phyloP scores from a whole-genome alignment of 2,329 filamentous ascomycete genomes.

The Coleophoma cylindrospora region DNA sequence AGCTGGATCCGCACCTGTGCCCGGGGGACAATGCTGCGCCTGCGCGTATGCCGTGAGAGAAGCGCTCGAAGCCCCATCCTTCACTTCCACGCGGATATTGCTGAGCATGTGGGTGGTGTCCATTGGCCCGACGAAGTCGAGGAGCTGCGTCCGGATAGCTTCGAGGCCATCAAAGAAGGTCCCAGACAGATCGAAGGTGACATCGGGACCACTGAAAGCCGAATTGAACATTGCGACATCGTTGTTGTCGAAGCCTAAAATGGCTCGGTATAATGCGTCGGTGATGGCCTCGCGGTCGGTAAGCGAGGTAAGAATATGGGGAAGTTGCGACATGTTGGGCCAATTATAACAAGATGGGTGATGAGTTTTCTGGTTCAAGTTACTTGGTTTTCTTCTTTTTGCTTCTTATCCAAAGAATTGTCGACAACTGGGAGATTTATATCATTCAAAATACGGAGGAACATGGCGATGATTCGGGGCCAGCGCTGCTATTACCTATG shows the following conservation, averaged over 20 bases:
- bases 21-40: conserved; percentile 23
- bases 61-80: conserved; percentile 21
- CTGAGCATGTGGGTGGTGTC: conserved; percentile 27
- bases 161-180: conserved; percentile 4
- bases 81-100: conserved; percentile 23
- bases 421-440: too few relatives aligned
- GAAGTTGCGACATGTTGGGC: background rate
- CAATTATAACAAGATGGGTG: too few relatives aligned
- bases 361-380: too few relatives aligned
- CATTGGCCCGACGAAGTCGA: conserved; percentile 14
- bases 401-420: too few relatives aligned
- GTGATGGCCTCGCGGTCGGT: conserved; percentile 19
- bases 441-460: too few relatives aligned
- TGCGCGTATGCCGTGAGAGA: conserved; percentile 18
- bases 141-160: conserved; percentile 8
- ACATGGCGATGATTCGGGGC: too few relatives aligned
- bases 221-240: conserved; percentile 18
- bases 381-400: too few relatives aligned
- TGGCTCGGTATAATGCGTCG: conserved; percentile 20
- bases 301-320: conserved; percentile 10
- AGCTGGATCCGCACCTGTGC: conserved; percentile 20
- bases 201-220: conserved; percentile 11
- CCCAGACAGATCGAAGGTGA: conserved; percentile 5
- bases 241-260: conserved; percentile 17
- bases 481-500: too few relatives aligned